A percentile compares a stretch with the other conserved stretches of the same genome.
Conservation (phyloP, 495 filamentous ascomycete species). For the Podospora comata region DNA sequence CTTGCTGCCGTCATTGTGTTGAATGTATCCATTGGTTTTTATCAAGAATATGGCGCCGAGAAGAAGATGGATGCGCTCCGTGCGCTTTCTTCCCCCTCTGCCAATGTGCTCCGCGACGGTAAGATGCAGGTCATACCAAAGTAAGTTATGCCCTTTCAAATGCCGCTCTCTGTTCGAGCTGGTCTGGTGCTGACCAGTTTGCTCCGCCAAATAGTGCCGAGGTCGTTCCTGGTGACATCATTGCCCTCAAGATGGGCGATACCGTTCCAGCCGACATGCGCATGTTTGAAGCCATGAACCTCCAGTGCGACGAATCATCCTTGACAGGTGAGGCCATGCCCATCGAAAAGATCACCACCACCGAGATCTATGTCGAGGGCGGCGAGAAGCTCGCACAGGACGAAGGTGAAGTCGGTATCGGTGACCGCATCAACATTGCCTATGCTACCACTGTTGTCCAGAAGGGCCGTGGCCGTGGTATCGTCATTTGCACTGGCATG, state of each 20-base stretch:
- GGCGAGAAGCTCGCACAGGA: constrained; percentile 30
- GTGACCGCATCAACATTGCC: constrained; percentile 66
- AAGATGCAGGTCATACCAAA: constrained; percentile 59
- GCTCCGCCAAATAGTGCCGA: constrained; percentile 51
- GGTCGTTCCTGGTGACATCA: constrained; percentile 78
- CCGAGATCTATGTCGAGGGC: constrained; percentile 35
- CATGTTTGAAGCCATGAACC: constrained; percentile 76
- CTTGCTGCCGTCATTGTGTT: constrained; percentile 76
- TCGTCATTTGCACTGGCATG: constrained; percentile 73
- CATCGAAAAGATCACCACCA: constrained; percentile 35
- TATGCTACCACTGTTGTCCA: constrained; percentile 65
- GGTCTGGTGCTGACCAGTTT: constrained; percentile 8
- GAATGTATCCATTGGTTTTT: constrained; percentile 76
- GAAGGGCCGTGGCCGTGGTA: constrained; percentile 64
- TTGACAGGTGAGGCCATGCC: constrained; percentile 69
- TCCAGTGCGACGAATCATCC: constrained; percentile 40
- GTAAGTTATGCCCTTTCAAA: constrained; percentile 29
- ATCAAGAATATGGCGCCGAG: constrained; percentile 80
- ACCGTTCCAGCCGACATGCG: constrained; percentile 75
- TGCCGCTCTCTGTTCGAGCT: neutral
- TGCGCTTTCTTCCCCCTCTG: constrained; percentile 74
- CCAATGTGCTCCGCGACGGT: constrained; percentile 71
- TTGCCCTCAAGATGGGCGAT: constrained; percentile 78
- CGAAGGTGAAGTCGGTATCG: constrained; percentile 56
- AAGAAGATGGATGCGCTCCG: constrained; percentile 82